Base-by-base conservation (phyloP, 768 basidiomycete species). In the Suillus ampliporus region DNA sequence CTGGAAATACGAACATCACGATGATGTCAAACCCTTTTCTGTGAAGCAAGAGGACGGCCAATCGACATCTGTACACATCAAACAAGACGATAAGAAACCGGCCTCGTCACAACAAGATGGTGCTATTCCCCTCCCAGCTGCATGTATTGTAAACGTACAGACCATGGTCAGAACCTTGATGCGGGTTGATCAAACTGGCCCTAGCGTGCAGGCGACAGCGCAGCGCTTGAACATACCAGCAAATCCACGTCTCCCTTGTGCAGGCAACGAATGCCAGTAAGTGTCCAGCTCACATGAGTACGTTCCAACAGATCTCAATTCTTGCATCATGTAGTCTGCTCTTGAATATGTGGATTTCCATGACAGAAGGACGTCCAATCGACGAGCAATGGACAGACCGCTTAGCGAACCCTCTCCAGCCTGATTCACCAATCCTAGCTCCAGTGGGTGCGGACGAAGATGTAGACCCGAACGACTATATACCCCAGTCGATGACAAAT, bases 181-280 rank as follows among this genome's bases (percentile, higher is more conserved):
- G 79, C 71, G 78, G 51, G 70, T 67, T 9, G 57, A 57, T 1
- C 60, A 62, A 17, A 63, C 75, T 0, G 73, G 71, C 2, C 43
- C 65, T 8, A 67, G 66, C 21, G 67, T 75, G 14, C 72, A 74
- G 8, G 61, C 63, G 4, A 78, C 79, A 13, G 79, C 80, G 31
- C 73, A 70, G 23, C 64, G 68, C 8, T 57, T 85, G 48, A 69
- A 64, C 26, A 61, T 80, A 65, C 66, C 74, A 21, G 69, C 72
- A 0, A 71, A 77, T 37, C 73, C 69, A n/a, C 61, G 71, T 26
- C 75, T 73, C 10, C 78, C 78, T 65, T 84, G 83, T 69, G 83
- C 84, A 10, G 84, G 84, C 0, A 83, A 85, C 56, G 84, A 86
- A 67, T 81, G 82, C 38, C 75, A 75, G 84, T 84, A 65, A 70